A percentile compares a stretch with the other conserved stretches of the same genome.
Evolutionary conservation across 495 filamentous ascomycete species (phyloP).

Genomic region (Acidomyces sp.): DNA sequence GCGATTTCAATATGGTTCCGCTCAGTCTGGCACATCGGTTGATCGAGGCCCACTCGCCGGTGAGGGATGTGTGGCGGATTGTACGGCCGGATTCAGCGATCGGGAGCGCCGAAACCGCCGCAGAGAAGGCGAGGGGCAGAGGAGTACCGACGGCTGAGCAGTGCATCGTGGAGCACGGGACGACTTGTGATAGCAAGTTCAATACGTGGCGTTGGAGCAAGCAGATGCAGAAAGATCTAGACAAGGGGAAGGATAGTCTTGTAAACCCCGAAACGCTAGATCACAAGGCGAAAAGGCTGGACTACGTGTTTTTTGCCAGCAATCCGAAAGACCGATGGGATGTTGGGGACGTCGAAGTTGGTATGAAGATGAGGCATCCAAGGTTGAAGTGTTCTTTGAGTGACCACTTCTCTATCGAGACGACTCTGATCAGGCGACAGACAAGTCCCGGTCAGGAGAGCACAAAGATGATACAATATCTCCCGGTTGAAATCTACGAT

Average conservation of each 20-base stretch:
- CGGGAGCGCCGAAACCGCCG: constrained; percentile 49
- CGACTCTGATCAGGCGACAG: constrained; percentile 45
- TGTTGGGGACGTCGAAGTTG: constrained; percentile 53
- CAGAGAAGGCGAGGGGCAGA: constrained; percentile 44
- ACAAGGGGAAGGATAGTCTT: constrained; percentile 41
- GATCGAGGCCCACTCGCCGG: constrained; percentile 64
- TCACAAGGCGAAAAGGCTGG: constrained; percentile 68
- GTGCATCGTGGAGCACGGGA: constrained; percentile 68
- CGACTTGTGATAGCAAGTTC: constrained; percentile 69
- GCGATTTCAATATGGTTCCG: constrained; percentile 93
- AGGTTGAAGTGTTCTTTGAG: constrained; percentile 69
- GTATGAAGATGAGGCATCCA: constrained; percentile 76
- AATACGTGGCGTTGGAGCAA: constrained; percentile 93
- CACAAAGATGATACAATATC: constrained; percentile 36
- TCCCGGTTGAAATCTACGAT: constrained; percentile 50
- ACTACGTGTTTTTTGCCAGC: constrained; percentile 73
- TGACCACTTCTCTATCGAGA: constrained; percentile 83
- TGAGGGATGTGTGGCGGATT: constrained; percentile 68
- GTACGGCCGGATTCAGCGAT: constrained; percentile 69
- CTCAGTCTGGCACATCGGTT: constrained; percentile 75
- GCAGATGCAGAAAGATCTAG: constrained; percentile 43
- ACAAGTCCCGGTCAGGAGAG: constrained; percentile 54
- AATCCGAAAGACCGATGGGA: constrained; percentile 38
- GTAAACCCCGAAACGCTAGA: constrained; percentile 51
- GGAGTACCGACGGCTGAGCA: constrained; percentile 56